Evolutionary conservation across 202 grass and related monocot species (phyloP), one percentile per base, ranked within the genome.

Genomic region (Zizania palustris): DNA sequence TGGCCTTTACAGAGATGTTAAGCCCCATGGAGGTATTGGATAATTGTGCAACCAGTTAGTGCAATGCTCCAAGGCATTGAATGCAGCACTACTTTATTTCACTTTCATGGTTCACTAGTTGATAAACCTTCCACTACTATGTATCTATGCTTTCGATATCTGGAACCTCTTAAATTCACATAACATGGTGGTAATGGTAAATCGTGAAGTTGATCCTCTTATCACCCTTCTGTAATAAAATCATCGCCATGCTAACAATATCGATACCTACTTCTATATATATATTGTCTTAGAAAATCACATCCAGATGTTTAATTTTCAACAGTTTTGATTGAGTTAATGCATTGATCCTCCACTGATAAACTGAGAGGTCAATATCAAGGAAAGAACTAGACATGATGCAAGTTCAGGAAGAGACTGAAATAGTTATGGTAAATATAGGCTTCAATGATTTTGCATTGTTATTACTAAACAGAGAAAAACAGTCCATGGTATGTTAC

Each of bases 211-310:
- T 77, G 13, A 19, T 13, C 35, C 13, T 65, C 1, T 59, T 51
- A 54, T 3, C 42, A 58, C 9, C 2, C 3, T 58, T 61, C 22
- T 39, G 14, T 19, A 11, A 53, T 15, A 38, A 53, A 22, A 55
- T 63, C 44, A 62, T 60, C 40, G 1, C 8, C 51, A 18, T 82
- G 33, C 70, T 14, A 48, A 6, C 49, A 46, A 65, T 67, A 48
- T 42, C 3, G 10, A 70, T 78, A 50, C 37, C 20, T 77, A 28
- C 62, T 3, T 54, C 51, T 54, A 36, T 3, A 45, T 3, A 45
- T 78, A 28, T 28, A 28, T 64, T 41, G 4, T 15, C 8, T 11
- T 64, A n/a, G 9, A 39, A 49, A 39, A 16, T 81, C 22, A 39
- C 11, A 11, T 28, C 11, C 2, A 9, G 63, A 60, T 22, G 7